Base-by-base conservation (phyloP, 2,329 filamentous ascomycete species). In the Fonsecaea multimorphosa region DNA sequence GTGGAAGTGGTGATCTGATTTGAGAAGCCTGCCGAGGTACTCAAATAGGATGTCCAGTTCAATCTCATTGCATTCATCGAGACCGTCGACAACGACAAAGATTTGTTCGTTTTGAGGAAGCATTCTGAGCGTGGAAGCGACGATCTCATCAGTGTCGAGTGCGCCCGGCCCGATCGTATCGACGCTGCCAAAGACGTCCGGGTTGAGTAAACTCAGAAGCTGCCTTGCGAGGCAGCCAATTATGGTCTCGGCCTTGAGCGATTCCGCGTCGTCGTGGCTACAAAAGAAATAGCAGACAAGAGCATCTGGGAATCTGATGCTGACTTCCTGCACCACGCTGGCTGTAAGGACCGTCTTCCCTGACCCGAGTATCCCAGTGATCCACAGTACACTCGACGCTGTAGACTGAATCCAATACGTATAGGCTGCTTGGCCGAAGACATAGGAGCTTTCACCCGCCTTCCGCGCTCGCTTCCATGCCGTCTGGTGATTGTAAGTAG, bases 291-390 rank as follows among this genome's bases (percentile, higher is more conserved):
- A 69, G 16, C 46, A 53, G 24, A 72, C 40, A 11, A 64, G 24
- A 27, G 65, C 66, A 40, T 66, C 40, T 1, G 46, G 57, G 31
- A 38, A 51, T 8, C n/a, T 31, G 46, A 49, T 54, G 34, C 68
- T 54, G 27, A 72, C 38, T 27, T 70, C 61, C 51, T 61, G 40
- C 2, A 71, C 65, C 38, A 72, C 49, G 57, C 67, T 68, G 14
- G 71, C 72, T 54, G 68, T 65, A 4, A 70, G 34, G 11, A 72
- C 64, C 24, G 70, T 72, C 54, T 72, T 73, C 3, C 72, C 71
- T 12, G 63, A 58, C 16, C 71, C 71, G 57, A 73, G 63, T 16
- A 57, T 70, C 9, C 71, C 71, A 32, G 61, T 63, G 40, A 66
- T 70, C 71, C 71, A 73, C n/a, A 69, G 27, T 6, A 64, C 24